Percentiles rank a stretch among this genome's conserved stretches.
phyloP scores from a whole-genome alignment of 2,329 filamentous ascomycete species.

The Colletotrichum lini region DNA sequence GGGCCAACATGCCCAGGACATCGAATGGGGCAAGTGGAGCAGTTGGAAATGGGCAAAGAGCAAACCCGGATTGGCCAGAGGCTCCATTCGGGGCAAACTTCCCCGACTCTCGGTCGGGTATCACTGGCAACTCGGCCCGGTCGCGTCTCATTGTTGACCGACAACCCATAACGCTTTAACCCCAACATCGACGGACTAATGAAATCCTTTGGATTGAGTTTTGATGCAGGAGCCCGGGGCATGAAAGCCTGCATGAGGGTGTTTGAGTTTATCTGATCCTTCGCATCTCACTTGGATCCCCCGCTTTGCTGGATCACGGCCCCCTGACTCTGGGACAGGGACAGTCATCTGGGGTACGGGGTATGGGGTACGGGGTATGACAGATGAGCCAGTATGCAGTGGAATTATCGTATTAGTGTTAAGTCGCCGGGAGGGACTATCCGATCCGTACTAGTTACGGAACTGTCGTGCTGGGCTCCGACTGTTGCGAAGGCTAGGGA shows the following conservation, averaged over 20 bases:
- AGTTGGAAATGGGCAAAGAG: neutral
- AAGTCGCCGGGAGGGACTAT: neutral
- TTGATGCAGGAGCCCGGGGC: neutral
- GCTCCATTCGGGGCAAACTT: neutral
- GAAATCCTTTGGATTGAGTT: no score
- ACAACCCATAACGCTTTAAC: neutral
- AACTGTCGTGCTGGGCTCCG: neutral
- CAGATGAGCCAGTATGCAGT: neutral
- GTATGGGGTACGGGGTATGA: neutral
- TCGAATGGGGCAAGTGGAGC: constrained; percentile 16
- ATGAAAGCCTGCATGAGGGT: neutral
- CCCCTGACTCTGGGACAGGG: neutral
- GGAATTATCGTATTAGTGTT: neutral
- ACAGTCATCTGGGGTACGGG: constrained; percentile 9
- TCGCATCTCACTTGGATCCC: neutral
- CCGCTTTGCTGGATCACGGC: constrained; percentile 8
- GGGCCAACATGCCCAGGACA: neutral
- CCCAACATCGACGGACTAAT: constrained; percentile 10
- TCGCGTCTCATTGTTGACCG: neutral
- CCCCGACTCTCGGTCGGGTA: neutral
- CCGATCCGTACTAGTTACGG: neutral
- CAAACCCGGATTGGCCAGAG: neutral
- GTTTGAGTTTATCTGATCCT: constrained; percentile 9
- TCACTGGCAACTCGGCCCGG: neutral
- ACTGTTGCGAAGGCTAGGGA: neutral